Conservation (phyloP, 2,329 filamentous ascomycete species). For the Stenocarpella maydis region DNA sequence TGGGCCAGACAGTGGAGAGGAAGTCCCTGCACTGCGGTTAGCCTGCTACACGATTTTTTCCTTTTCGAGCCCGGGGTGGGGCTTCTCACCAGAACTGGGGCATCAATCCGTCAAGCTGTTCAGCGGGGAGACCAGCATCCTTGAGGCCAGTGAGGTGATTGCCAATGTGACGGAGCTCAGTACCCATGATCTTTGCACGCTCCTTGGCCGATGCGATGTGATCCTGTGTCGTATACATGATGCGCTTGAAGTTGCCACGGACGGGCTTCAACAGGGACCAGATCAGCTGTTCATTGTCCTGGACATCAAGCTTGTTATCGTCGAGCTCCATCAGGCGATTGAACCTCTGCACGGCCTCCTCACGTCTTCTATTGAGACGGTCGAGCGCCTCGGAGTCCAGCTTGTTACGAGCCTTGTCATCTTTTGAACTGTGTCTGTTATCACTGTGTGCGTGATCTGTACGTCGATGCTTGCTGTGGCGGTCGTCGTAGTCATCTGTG, state of each 20-base stretch:
- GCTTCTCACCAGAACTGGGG: conserved; percentile 47
- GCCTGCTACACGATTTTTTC: background rate
- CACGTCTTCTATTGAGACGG: conserved; percentile 45
- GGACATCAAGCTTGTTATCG: conserved; percentile 46
- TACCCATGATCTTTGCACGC: conserved; percentile 48
- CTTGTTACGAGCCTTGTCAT: conserved; percentile 49
- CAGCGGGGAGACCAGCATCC: conserved; percentile 42
- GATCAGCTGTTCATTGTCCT: conserved; percentile 47
- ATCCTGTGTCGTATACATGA: conserved; percentile 46
- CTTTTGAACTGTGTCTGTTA: conserved; percentile 46
- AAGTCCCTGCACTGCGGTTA: conserved; percentile 46
- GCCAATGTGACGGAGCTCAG: conserved; percentile 48
- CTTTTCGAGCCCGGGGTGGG: background rate
- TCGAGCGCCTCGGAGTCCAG: conserved; percentile 48
- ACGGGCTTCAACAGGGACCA: conserved; percentile 50
- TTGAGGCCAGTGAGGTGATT: conserved; percentile 47
- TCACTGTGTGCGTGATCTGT: conserved; percentile 55
- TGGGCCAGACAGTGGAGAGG: conserved; percentile 49
- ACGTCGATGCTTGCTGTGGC: conserved; percentile 59
- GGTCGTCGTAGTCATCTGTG: conserved; percentile 60
- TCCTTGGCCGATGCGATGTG: conserved; percentile 43
- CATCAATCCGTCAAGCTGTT: conserved; percentile 46
- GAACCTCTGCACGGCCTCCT: conserved; percentile 48
- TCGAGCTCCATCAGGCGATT: conserved; percentile 48
- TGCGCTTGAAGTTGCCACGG: conserved; percentile 47